Evolutionary conservation across 2,329 filamentous ascomycete genomes (phyloP), one percentile per base, ranked within the genome.

Genomic region (Xylaria sp.): DNA sequence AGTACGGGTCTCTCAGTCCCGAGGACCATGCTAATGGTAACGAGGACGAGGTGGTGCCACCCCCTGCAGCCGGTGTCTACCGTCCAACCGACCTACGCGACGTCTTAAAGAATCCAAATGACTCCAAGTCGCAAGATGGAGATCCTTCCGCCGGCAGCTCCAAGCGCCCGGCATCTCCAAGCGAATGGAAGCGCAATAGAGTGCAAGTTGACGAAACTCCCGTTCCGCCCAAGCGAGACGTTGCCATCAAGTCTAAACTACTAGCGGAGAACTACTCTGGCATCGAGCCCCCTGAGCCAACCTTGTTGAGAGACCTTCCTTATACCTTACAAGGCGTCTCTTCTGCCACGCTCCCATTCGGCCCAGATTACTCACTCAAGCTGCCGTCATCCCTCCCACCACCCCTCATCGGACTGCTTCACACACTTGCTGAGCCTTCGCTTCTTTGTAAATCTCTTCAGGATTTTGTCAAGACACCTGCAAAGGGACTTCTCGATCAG

Each of bases 291-390:
- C 82, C 88, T 1, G 92, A 94, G 77, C 85, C 87, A 31, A 85
- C 86, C 17, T 84, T 94, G 13, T 81, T 94, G 26, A 87, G 92
- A 73, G 95, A 98, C 77, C 84, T 98, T 3, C 94, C 96, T 0
- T 98, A 96, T 77, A 97, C 94, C 0, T 84, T 98, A 0, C 96
- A 98, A 80, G 96, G 96, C 0, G 84, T 98, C 2, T 97, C 94
- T 1, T 97, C 95, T 0, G 91, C 92, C 1, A 93, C 94, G 71
- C 83, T 98, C 46, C 87, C 90, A 0, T 98, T 98, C 72, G 82
- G 87, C 10, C 88, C 89, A 15, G 85, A 89, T 28, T 88, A 89
- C 26, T 88, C 87, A 2, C 82, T 98, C 61, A 92, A 89, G 75
- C 83, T 99, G 31, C 97, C 96, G 0, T 76, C 89, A 0, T 93